A percentile compares a stretch with the other conserved stretches of the same genome.
These are phyloP conservation scores for Cyberlindnera sargentensis DNA, from an alignment of 805 yeast species.

Conservation along the genomic window DNA sequence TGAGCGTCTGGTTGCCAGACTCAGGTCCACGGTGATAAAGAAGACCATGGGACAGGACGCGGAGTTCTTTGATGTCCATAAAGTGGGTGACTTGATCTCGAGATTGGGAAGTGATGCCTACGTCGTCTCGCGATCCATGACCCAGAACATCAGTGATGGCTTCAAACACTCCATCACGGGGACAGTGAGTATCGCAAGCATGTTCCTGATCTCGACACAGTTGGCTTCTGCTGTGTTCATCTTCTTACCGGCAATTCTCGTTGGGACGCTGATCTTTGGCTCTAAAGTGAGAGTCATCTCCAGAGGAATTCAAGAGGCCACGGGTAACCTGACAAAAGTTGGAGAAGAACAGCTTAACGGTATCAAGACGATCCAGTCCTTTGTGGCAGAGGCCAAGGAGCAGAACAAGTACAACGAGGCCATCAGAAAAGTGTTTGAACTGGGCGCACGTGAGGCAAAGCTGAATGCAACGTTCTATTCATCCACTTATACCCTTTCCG, in stretches of 20 bases:
- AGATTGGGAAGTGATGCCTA: conserved; percentile 86
- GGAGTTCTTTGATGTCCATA: conserved; percentile 87
- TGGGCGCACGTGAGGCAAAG: conserved; percentile 75
- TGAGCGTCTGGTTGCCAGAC: conserved; percentile 77
- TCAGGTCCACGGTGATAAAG: conserved; percentile 71
- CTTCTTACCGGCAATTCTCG: conserved; percentile 73
- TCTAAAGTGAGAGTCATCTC: conserved; percentile 70
- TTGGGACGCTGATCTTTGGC: conserved; percentile 80
- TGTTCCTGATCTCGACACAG: conserved; percentile 78
- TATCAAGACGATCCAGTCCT: conserved; percentile 82
- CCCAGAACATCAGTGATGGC: conserved; percentile 91
- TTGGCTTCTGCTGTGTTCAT: conserved; percentile 74
- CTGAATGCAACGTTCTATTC: conserved; percentile 74
- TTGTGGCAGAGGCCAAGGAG: conserved; percentile 81
- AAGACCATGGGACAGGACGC: conserved; percentile 83
- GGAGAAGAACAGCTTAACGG: conserved; percentile 90
- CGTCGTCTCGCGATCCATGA: conserved; percentile 78
- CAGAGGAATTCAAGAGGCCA: conserved; percentile 71
- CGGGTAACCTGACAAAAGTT: conserved; percentile 82
- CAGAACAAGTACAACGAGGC: conserved; percentile 69
- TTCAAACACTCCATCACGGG: conserved; percentile 77
- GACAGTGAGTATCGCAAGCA: conserved; percentile 79
- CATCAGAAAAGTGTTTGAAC: conserved; percentile 53
- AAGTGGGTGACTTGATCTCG: conserved; percentile 90
- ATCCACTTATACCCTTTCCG: conserved; percentile 79